Base-by-base conservation (phyloP, 164 flowering plant species). In the Houttuynia cordata region DNA sequence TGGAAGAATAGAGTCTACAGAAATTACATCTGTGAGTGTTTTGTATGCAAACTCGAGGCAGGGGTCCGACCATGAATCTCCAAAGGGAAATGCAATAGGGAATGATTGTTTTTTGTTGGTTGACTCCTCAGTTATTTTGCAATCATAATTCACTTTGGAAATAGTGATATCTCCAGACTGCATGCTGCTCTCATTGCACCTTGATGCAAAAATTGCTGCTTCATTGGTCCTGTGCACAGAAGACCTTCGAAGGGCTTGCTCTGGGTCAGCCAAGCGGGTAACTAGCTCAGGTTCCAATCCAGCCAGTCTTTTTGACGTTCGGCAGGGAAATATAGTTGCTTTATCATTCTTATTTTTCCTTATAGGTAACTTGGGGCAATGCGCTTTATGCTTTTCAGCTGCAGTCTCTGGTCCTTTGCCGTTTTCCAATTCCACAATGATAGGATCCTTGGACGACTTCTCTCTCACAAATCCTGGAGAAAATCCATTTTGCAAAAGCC, bases 11-110 rank as follows among this genome's bases (percentile, higher is more conserved):
- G 37, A 30, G 6, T 30, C 37, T 30, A 30, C 37, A 42, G 49
- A 14, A 10, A 42, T 42, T 42, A 10, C 17, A 14, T 76, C 79
- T 0, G 75, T 75, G 22, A 78, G 81, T 41, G 75, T 78, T 47
- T 78, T 78, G 64, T 70, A 67, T 21, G 81, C 81, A 61, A 78
- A 78, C 47, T 73, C 73, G n/a, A 78, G 65, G 65, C 79, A 73
- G n/a, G 79, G 82, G 39, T 73, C 79, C 15, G 65, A 63, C 73
- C 73, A 71, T 23, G 70, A 45, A 40, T 74, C 74, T 1, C 62
- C 67, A 39, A 69, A 67, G 53, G 76, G 70, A 60, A 64, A 53
- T 41, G 7, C 13, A 17, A 65, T 7, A 30, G 37, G 37, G 37
- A 6, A 30, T 30, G 6, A 30, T 30, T 30, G 37, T 30, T 30